phyloP scores from a whole-genome alignment of 2,329 filamentous ascomycete genomes.

The Davidsoniella australis region DNA sequence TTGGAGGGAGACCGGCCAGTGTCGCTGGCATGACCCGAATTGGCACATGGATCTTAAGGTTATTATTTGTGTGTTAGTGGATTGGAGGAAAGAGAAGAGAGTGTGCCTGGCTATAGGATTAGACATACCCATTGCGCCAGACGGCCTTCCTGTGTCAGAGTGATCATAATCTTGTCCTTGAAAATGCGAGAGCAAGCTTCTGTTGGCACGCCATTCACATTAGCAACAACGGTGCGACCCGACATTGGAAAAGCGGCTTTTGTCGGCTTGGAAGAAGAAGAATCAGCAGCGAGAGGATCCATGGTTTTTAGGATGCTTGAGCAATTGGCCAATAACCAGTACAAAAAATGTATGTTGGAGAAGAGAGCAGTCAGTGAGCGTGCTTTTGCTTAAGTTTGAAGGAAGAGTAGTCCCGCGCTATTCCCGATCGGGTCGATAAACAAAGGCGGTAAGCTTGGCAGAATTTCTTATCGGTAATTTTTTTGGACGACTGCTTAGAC shows the following conservation, averaged over 20 bases:
- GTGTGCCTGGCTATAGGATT: not conserved
- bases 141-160: conserved; percentile 68
- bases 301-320: not conserved
- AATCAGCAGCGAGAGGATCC: not conserved
- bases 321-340: not conserved
- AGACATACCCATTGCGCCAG: conserved; percentile 78
- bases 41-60: conserved; percentile 54
- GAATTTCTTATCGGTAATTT: conserved; percentile 16
- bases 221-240: conserved; percentile 40
- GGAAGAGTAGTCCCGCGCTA: conserved; percentile 20
- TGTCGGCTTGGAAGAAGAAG: not conserved
- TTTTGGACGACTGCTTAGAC: conserved; percentile 1
- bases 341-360: no score
- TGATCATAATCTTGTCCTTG: conserved; percentile 79
- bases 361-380: no score
- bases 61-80: not conserved
- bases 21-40: conserved; percentile 42
- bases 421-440: conserved; percentile 16
- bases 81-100: not conserved
- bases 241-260: conserved; percentile 50
- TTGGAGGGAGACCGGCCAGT: conserved; percentile 8
- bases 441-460: conserved; percentile 18
- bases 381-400: no score
- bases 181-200: conserved; percentile 59
- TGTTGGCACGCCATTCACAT: conserved; percentile 52